A percentile compares a stretch with the other conserved stretches of the same genome.
These are phyloP conservation scores for thale cress (Arabidopsis thaliana) DNA, from an alignment of 345 rosid species.

Conservation along the genomic window TAIR10.1 NC_003074.8:20747501-20748000, in stretches of 20 bases:
- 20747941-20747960: constrained; percentile 59
- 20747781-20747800: constrained; percentile 67
- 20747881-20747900: constrained; percentile 63
- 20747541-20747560: neutral
- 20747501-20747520: neutral
- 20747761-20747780: constrained; percentile 5
- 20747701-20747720: no score
- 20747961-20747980: constrained; percentile 67
- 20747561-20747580: constrained; percentile 25
- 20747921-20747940: constrained; percentile 62
- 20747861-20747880: constrained; percentile 61
- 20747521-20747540: neutral
- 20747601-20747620: constrained; percentile 12
- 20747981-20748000: constrained; percentile 51
- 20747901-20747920: constrained; percentile 60
- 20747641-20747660: constrained; percentile 18
- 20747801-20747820: constrained; percentile 67
- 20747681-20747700: neutral
- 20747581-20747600: neutral
- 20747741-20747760: constrained; percentile 27
- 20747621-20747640: constrained; percentile 29
- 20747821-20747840: constrained; percentile 57
- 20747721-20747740: neutral
- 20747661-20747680: constrained; percentile 23
- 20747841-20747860: constrained; percentile 65